These are phyloP conservation scores for Trichosporon faecale DNA, from an alignment of 1,284 basidiomycete species.

Conservation along the genomic window DNA sequence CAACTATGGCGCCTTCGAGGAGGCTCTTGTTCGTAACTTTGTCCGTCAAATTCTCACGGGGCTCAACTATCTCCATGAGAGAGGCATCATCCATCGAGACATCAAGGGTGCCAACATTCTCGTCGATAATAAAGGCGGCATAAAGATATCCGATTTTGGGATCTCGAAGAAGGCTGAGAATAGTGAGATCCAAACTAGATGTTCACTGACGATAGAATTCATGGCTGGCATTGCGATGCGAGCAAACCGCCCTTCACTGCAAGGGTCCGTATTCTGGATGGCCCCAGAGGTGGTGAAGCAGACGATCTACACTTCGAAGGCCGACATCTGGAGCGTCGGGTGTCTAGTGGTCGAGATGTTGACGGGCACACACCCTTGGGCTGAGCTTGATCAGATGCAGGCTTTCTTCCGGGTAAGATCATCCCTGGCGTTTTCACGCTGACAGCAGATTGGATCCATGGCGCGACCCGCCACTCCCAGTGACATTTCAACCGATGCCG, in stretches of 20 bases:
- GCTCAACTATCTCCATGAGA: constrained; percentile 90
- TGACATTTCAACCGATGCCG: constrained; percentile 80
- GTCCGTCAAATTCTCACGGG: constrained; percentile 91
- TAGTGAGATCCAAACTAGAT: constrained; percentile 60
- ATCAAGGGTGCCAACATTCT: constrained; percentile 98
- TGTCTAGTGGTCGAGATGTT: constrained; percentile 98
- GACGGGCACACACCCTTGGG: constrained; percentile 95
- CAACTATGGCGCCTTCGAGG: constrained; percentile 96
- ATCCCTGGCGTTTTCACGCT: background rate
- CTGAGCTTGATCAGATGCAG: constrained; percentile 97
- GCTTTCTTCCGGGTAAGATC: constrained; percentile 82
- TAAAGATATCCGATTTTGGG: constrained; percentile 95
- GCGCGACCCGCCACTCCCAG: constrained; percentile 78
- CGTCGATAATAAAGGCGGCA: constrained; percentile 96
- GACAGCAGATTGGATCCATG: constrained; percentile 75
- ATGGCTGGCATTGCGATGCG: constrained; percentile 63
- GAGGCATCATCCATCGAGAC: constrained; percentile 97
- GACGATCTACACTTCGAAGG: constrained; percentile 83
- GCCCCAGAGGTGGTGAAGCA: constrained; percentile 98
- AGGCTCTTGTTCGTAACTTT: constrained; percentile 89
- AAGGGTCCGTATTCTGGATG: constrained; percentile 99
- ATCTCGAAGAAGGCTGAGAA: constrained; percentile 98
- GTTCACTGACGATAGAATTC: constrained; percentile 58
- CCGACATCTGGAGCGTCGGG: constrained; percentile 98
- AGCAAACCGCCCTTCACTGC: constrained; percentile 81